phyloP scores from a whole-genome alignment of 2,329 filamentous ascomycete genomes.

The Ophiosphaerella korrae region DNA sequence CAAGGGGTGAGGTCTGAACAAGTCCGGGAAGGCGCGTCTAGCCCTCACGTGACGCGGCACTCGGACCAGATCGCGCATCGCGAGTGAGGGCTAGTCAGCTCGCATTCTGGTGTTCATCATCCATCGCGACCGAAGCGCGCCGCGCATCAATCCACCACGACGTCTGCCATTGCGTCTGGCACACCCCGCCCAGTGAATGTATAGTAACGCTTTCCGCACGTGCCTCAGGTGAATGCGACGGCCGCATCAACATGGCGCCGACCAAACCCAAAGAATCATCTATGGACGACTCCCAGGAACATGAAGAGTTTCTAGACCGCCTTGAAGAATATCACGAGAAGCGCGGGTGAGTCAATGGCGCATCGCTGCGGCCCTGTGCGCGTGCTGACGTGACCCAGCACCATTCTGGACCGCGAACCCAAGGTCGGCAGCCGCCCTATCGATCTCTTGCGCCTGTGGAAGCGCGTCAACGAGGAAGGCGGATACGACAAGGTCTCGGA shows the following conservation, averaged over 20 bases:
- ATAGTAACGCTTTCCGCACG: constrained; percentile 20
- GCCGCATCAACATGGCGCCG: constrained; percentile 51
- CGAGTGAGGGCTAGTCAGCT: constrained; percentile 26
- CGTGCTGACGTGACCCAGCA: constrained; percentile 53
- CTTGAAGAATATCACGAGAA: constrained; percentile 76
- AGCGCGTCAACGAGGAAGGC: constrained; percentile 74
- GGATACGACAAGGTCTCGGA: constrained; percentile 80
- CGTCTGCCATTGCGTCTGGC: constrained; percentile 30
- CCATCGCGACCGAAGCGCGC: constrained; percentile 38
- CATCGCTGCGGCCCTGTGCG: constrained; percentile 25
- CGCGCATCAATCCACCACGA: constrained; percentile 28
- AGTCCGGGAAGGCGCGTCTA: constrained; percentile 20
- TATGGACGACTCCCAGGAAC: constrained; percentile 64
- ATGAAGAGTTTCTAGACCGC: constrained; percentile 77
- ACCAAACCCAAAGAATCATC: constrained; percentile 50
- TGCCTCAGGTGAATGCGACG: constrained; percentile 40
- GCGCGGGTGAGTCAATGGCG: constrained; percentile 62
- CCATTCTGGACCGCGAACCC: constrained; percentile 77
- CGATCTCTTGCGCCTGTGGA: constrained; percentile 79
- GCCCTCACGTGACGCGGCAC: constrained; percentile 24
- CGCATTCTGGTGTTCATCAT: constrained; percentile 40
- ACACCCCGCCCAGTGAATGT: constrained; percentile 26
- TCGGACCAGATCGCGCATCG: constrained; percentile 16
- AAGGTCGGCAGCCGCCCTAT: constrained; percentile 78
- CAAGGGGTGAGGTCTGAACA: background rate